These are phyloP conservation scores for Scedosporium dehoogii DNA, from an alignment of 2,329 filamentous ascomycete genomes.

Conservation along the genomic window DNA sequence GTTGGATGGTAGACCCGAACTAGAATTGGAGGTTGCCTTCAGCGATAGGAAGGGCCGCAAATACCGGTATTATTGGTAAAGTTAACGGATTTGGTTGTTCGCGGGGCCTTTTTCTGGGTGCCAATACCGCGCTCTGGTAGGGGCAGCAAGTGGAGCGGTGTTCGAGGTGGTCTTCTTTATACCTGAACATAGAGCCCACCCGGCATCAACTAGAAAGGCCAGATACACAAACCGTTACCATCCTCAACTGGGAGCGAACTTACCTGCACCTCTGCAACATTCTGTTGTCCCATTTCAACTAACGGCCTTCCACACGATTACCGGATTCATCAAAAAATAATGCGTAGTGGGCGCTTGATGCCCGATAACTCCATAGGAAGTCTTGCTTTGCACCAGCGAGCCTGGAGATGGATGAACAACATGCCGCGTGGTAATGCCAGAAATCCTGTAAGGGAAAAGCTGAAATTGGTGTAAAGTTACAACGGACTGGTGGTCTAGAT, in stretches of 20 bases:
- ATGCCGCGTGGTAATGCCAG: too few relatives aligned
- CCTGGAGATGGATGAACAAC: too few relatives aligned
- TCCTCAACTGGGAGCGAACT: background rate
- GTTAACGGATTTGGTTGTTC: background rate
- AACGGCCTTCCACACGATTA: background rate
- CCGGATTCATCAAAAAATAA: background rate
- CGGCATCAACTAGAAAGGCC: background rate
- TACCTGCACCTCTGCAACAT: background rate
- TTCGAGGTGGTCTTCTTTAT: background rate
- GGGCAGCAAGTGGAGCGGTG: background rate
- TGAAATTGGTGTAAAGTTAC: too few relatives aligned
- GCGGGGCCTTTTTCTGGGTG: too few relatives aligned
- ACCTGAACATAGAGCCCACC: background rate
- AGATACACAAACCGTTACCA: background rate
- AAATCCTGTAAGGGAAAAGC: too few relatives aligned
- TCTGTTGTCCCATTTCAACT: too few relatives aligned
- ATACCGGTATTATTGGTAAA: conserved; percentile 3
- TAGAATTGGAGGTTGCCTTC: background rate
- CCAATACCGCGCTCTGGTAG: background rate
- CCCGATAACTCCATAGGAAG: too few relatives aligned
- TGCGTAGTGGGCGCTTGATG: too few relatives aligned
- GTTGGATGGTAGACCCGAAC: background rate
- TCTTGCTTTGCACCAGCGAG: too few relatives aligned
- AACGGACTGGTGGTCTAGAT: too few relatives aligned
- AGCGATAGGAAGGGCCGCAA: background rate